Evolutionary conservation across 1,284 basidiomycete genomes (phyloP).

Genomic region (Retiboletus flavoniger): DNA sequence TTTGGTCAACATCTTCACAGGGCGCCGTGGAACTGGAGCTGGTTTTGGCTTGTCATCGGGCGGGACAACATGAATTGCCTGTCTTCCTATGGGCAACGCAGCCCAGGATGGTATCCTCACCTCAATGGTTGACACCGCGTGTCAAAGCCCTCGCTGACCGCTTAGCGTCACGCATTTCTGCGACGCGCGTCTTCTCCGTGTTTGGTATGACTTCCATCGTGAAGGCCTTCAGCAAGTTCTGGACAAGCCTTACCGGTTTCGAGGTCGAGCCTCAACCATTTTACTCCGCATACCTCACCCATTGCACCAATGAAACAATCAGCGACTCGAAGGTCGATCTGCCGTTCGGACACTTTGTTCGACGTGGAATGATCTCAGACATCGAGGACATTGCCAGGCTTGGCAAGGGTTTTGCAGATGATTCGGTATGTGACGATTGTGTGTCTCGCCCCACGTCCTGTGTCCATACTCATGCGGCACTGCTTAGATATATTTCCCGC

Average conservation of each 20-base stretch:
- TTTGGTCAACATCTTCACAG: slow-evolving; percentile 43
- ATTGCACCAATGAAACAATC: slow-evolving; percentile 50
- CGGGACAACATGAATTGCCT: slow-evolving; percentile 47
- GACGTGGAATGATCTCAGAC: slow-evolving; percentile 48
- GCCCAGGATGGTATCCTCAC: slow-evolving; percentile 26
- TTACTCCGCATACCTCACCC: slow-evolving; percentile 61
- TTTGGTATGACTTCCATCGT: slow-evolving; percentile 57
- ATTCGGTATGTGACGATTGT: slow-evolving; percentile 46
- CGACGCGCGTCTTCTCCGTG: slow-evolving; percentile 62
- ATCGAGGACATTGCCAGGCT: slow-evolving; percentile 46
- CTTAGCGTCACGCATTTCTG: slow-evolving; percentile 39
- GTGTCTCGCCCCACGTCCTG: background rate
- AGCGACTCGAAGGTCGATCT: slow-evolving; percentile 32
- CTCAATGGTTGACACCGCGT: slow-evolving; percentile 39
- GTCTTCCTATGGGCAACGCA: slow-evolving; percentile 52
- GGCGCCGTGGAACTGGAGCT: slow-evolving; percentile 40
- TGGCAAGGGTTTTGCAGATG: slow-evolving; percentile 55
- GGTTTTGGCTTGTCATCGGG: slow-evolving; percentile 47
- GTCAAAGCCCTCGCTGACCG: slow-evolving; percentile 37
- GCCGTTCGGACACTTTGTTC: slow-evolving; percentile 33
- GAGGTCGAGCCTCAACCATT: slow-evolving; percentile 46
- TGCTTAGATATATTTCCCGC: slow-evolving; percentile 54
- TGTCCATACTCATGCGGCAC: slow-evolving; percentile 4
- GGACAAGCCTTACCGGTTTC: slow-evolving; percentile 55
- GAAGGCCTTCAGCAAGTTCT: slow-evolving; percentile 47